Evolutionary conservation across 2,329 filamentous ascomycete genomes (phyloP).

Genomic region (Epichloe glyceriae): DNA sequence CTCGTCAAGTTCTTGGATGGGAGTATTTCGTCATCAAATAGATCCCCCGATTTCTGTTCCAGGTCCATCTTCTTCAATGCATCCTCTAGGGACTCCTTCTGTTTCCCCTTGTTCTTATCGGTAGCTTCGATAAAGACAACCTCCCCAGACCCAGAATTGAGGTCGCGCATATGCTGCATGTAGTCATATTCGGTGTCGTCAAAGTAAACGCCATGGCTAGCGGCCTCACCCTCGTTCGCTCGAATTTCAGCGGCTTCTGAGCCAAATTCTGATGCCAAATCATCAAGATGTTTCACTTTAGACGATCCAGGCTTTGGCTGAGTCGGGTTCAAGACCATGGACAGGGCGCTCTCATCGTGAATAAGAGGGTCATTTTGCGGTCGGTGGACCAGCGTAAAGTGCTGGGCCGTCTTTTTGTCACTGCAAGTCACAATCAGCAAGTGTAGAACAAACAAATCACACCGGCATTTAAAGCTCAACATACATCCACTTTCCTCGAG

Average conservation of each 20-base stretch:
- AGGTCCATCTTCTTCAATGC: conserved; percentile 54
- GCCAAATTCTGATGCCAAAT: conserved; percentile 66
- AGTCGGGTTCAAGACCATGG: conserved; percentile 75
- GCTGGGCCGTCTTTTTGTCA: conserved; percentile 83
- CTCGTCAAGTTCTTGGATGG: conserved; percentile 68
- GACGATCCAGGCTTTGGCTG: conserved; percentile 25
- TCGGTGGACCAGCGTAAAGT: conserved; percentile 88
- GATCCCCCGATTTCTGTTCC: conserved; percentile 37
- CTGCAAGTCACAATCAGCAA: conserved; percentile 16
- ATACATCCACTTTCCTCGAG: conserved; percentile 58
- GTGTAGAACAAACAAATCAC: background rate
- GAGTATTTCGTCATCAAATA: conserved; percentile 62
- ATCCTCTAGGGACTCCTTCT: conserved; percentile 71
- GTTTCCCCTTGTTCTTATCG: conserved; percentile 57
- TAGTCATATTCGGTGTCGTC: conserved; percentile 97
- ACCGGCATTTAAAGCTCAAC: conserved; percentile 6
- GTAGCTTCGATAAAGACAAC: conserved; percentile 74
- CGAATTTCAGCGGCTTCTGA: conserved; percentile 52
- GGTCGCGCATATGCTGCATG: conserved; percentile 94
- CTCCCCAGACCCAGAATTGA: conserved; percentile 57
- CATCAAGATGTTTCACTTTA: conserved; percentile 54
- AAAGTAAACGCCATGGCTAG: conserved; percentile 84
- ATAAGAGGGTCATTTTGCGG: conserved; percentile 96
- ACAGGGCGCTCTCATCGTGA: conserved; percentile 76
- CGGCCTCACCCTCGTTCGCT: conserved; percentile 89